Evolutionary conservation across 768 basidiomycete species (phyloP).

Genomic region (Psilocybe azurescens): DNA sequence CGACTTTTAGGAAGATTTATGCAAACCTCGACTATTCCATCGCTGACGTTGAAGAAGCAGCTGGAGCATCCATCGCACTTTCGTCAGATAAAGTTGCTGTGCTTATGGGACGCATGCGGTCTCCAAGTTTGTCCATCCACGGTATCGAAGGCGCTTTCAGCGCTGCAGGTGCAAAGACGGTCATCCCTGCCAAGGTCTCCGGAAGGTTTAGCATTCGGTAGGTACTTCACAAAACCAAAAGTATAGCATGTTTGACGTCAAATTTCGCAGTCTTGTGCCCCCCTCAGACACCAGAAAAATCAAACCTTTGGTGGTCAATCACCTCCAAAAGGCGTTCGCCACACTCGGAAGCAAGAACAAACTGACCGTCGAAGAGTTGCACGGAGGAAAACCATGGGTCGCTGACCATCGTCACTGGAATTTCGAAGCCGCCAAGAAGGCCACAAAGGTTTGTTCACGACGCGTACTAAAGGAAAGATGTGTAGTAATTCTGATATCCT

Average conservation of each 20-base stretch:
- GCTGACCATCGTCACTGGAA: conserved; percentile 90
- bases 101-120: conserved; percentile 94
- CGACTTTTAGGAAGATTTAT: conserved; percentile 61
- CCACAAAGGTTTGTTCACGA: conserved; percentile 65
- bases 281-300: conserved; percentile 82
- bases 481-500: conserved; percentile 29
- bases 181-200: conserved; percentile 87
- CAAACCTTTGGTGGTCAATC: conserved; percentile 69
- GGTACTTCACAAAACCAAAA: conserved; percentile 20
- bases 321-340: conserved; percentile 80
- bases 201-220: conserved; percentile 96
- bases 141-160: conserved; percentile 97
- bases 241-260: background rate
- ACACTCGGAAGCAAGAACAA: conserved; percentile 88
- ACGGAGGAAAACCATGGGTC: conserved; percentile 92
- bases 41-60: conserved; percentile 74
- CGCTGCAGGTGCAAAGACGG: conserved; percentile 84
- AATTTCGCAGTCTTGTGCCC: conserved; percentile 67
- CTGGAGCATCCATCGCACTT: conserved; percentile 77
- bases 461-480: background rate
- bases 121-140: conserved; percentile 88
- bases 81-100: conserved; percentile 77
- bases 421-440: conserved; percentile 85
- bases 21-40: conserved; percentile 74
- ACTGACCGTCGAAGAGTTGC: conserved; percentile 69